A percentile compares a stretch with the other conserved stretches of the same genome.
phyloP scores from a whole-genome alignment of 257 asterid species.

The Primulina eburnea region DNA sequence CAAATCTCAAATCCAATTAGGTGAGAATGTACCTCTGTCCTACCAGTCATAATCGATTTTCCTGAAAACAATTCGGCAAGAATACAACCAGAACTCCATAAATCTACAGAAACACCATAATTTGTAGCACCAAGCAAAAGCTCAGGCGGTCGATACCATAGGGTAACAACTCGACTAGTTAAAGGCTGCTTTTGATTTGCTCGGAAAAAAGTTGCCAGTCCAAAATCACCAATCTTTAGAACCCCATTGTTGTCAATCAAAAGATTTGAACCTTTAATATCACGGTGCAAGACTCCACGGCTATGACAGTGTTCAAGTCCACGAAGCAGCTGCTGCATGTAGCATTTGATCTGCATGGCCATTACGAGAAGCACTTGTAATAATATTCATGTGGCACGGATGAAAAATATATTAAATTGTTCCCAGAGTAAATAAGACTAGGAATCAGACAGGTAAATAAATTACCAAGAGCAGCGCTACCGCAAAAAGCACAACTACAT shows the following conservation, averaged over 20 bases:
- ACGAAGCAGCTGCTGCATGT: conserved; percentile 74
- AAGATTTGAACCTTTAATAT: conserved; percentile 88
- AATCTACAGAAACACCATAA: conserved; percentile 83
- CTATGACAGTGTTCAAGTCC: conserved; percentile 94
- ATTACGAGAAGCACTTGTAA: conserved; percentile 17
- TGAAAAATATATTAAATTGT: conserved; percentile 15
- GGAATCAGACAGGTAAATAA: not conserved
- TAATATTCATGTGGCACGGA: conserved; percentile 6
- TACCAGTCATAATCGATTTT: conserved; percentile 91
- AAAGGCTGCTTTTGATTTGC: conserved; percentile 65
- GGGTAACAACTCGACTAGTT: conserved; percentile 92
- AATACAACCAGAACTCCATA: conserved; percentile 98
- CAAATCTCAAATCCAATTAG: conserved; percentile 16
- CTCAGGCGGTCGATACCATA: conserved; percentile 98
- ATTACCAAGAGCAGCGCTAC: too few relatives aligned
- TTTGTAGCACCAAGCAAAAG: conserved; percentile 89
- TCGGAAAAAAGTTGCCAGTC: conserved; percentile 77
- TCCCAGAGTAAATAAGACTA: not conserved
- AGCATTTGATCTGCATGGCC: conserved; percentile 81
- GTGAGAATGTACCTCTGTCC: conserved; percentile 70
- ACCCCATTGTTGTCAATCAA: conserved; percentile 73
- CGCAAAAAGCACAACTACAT: too few relatives aligned
- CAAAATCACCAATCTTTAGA: conserved; percentile 91
- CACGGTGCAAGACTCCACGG: conserved; percentile 88
- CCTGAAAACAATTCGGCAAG: conserved; percentile 85